These are phyloP conservation scores for Pyrenochaeta sp. DNA, from an alignment of 2,329 filamentous ascomycete genomes.

Conservation along the genomic window DNA sequence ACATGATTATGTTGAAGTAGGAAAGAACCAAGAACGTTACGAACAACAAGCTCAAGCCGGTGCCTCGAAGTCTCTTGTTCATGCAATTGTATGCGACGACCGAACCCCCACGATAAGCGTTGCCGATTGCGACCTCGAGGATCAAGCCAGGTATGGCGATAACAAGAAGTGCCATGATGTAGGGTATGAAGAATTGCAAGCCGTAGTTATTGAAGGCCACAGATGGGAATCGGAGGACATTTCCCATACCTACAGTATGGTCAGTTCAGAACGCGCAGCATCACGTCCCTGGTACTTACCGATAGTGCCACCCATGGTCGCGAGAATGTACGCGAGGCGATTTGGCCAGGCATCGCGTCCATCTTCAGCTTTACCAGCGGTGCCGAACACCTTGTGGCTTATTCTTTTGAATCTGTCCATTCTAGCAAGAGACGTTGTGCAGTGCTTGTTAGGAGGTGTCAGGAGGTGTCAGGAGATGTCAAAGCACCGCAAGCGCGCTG, in stretches of 20 bases:
- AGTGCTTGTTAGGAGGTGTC: too few relatives aligned
- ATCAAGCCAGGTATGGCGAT: constrained; percentile 24
- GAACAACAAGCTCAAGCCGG: constrained; percentile 8
- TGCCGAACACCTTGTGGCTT: neutral
- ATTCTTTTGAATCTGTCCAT: neutral
- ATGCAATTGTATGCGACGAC: constrained; percentile 29
- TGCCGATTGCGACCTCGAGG: constrained; percentile 25
- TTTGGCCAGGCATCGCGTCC: neutral
- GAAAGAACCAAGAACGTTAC: constrained; percentile 18
- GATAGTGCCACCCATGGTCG: constrained; percentile 13
- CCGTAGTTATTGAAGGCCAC: constrained; percentile 29
- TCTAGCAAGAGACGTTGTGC: neutral
- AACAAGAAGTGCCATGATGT: constrained; percentile 21
- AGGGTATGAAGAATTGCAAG: constrained; percentile 25
- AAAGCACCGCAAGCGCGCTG: too few relatives aligned
- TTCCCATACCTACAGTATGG: constrained; percentile 13
- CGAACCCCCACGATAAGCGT: constrained; percentile 28
- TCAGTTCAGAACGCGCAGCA: too few relatives aligned
- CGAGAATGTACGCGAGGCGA: neutral
- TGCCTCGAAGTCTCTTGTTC: constrained; percentile 24
- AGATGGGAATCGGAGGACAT: constrained; percentile 25
- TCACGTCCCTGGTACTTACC: too few relatives aligned
- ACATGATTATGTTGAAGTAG: constrained; percentile 9
- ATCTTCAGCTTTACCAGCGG: neutral
- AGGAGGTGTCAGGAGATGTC: too few relatives aligned